Base-by-base conservation (phyloP, 2,329 filamentous ascomycete genomes). In the Trichoderma atrobrunneum region DNA sequence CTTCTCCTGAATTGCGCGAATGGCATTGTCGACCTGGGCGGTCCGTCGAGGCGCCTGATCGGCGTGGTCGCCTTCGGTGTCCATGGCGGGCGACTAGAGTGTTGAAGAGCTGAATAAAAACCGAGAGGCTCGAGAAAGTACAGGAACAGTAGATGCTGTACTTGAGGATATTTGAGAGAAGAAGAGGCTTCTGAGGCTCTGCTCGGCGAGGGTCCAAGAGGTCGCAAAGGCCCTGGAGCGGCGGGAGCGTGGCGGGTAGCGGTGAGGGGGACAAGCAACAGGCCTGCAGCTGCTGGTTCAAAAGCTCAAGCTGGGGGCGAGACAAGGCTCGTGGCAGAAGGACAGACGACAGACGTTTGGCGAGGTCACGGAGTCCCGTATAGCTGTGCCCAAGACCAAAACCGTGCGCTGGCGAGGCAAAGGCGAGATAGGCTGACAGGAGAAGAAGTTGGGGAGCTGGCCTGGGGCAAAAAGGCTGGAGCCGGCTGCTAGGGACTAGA, bases 1-100 rank as follows among this genome's bases (percentile, higher is more conserved):
- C 91, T 98, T 98, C 79, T 98, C 90, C 82, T 91, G 91, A 79
- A 99, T 94, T 73, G 96, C 96, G 82, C 93, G 93, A 80, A 95
- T 92, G 78, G 93, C 92, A 89, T 94, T 95, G 85, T 97, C 94
- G 80, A 98, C 88, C 82, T 92, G 90, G 78, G 84, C 81, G 78
- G 82, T 87, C 81, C 85, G 86, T 79, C 83, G 84, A 72, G 54
- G 54, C 43, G 18, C 36, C 60, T 63, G 66, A 65, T 85, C 84
- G 76, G 75, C 72, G 68, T 77, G 74, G 71, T 83, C 81, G 77
- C 78, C 82, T 76, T 85, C 85, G 76, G 84, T 77, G 76, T 89
- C 87, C 87, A 88, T 88, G 80, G 74, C 82, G 81, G 65, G 65
- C 75, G 24, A 63, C 75, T 60, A 72, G 57, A 18, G 75, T 74